Evolutionary conservation across 345 rosid genomes (phyloP).

Genomic region (Litchi chinensis): DNA sequence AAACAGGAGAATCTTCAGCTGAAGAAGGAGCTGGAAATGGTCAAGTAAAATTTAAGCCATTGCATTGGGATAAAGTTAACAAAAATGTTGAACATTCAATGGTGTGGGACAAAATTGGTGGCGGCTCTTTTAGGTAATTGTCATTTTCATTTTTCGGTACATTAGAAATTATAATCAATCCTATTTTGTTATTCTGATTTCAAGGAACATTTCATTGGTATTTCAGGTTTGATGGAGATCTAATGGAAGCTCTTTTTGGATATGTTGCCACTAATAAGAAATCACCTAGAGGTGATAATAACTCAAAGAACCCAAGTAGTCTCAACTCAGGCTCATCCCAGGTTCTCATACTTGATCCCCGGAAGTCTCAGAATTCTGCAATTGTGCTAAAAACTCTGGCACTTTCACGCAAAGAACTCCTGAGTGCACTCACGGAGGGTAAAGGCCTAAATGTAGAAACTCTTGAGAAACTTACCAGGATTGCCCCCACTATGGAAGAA

Average conservation of each 20-base stretch:
- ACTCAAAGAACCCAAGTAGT: slow-evolving; percentile 25
- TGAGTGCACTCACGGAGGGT: slow-evolving; percentile 56
- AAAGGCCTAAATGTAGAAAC: slow-evolving; percentile 56
- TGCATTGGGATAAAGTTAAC: slow-evolving; percentile 91
- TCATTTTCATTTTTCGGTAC: background rate
- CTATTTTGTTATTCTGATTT: background rate
- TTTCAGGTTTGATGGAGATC: slow-evolving; percentile 74
- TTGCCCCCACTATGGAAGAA: slow-evolving; percentile 73
- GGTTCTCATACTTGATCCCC: slow-evolving; percentile 62
- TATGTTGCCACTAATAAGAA: slow-evolving; percentile 56
- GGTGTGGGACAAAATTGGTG: slow-evolving; percentile 88
- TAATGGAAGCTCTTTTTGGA: slow-evolving; percentile 95
- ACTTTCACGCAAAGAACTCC: slow-evolving; percentile 58
- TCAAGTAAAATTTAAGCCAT: slow-evolving; percentile 74
- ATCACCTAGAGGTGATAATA: slow-evolving; percentile 30
- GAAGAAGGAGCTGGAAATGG: slow-evolving; percentile 34
- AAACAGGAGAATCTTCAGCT: slow-evolving; percentile 36
- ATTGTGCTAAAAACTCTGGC: slow-evolving; percentile 73
- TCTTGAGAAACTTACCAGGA: slow-evolving; percentile 72
- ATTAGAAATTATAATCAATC: background rate
- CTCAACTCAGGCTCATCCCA: slow-evolving; percentile 35
- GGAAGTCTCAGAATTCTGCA: slow-evolving; percentile 81
- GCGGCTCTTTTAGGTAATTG: slow-evolving; percentile 80
- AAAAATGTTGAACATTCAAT: slow-evolving; percentile 66
- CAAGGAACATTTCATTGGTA: background rate